phyloP scores from a whole-genome alignment of 1,284 basidiomycete species.

The Cryptococcus sp. region DNA sequence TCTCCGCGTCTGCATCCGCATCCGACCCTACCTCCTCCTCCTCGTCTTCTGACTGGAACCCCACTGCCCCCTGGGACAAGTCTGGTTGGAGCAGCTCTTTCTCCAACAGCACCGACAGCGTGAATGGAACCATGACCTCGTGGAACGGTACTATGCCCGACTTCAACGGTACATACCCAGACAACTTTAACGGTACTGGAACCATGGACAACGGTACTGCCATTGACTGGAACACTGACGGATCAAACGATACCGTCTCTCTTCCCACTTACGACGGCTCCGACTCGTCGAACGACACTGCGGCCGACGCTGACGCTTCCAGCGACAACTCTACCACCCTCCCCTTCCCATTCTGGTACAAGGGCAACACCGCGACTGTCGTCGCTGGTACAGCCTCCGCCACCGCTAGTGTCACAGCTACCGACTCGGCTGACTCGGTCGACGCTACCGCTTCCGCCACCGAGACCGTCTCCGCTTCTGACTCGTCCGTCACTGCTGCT shows the following conservation, averaged over 20 bases:
- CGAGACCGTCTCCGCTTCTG: constrained; percentile 6
- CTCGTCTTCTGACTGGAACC: background rate
- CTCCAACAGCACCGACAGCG: background rate
- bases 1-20: background rate
- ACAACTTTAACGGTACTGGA: background rate
- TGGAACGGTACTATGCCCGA: constrained; percentile 1
- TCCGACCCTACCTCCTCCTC: constrained; percentile 6
- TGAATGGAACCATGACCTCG: background rate
- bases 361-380: constrained; percentile 5
- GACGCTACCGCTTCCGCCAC: constrained; percentile 7
- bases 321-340: background rate
- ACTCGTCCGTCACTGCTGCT: constrained; percentile 11
- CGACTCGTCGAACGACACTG: background rate
- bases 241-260: background rate
- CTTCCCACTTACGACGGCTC: background rate
- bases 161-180: constrained; percentile 2
- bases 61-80: constrained; percentile 2
- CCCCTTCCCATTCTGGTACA: constrained; percentile 20
- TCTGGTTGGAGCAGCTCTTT: background rate
- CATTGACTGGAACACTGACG: too few species aligned
- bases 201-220: too few species aligned
- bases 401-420: background rate
- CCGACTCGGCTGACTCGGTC: background rate
- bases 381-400: constrained; percentile 8
- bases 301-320: constrained; percentile 1